Evolutionary conservation across 495 filamentous ascomycete genomes (phyloP).

Genomic region (Lasiosphaeria miniovina): DNA sequence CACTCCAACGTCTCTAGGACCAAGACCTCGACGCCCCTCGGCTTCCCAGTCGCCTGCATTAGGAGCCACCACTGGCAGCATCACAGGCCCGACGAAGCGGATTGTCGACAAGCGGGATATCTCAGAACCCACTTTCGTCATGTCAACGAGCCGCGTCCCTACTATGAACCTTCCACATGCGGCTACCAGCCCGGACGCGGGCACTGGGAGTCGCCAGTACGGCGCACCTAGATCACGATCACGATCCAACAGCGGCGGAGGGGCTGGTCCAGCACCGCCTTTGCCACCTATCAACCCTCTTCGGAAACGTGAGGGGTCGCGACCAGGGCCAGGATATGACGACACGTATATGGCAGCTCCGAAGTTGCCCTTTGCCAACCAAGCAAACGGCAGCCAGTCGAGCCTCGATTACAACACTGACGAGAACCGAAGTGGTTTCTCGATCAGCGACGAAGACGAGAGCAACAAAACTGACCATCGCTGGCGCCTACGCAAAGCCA

Average conservation of each 20-base stretch:
- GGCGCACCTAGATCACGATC: slow-evolving; percentile 35
- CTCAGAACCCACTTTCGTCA: slow-evolving; percentile 80
- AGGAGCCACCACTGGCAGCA: slow-evolving; percentile 13
- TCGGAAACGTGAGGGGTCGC: slow-evolving; percentile 56
- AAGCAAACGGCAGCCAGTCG: slow-evolving; percentile 16
- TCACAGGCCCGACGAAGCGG: slow-evolving; percentile 53
- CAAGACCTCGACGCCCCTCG: slow-evolving; percentile 32
- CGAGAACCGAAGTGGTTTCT: slow-evolving; percentile 50
- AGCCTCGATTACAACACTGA: slow-evolving; percentile 16
- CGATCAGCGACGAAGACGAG: slow-evolving; percentile 51
- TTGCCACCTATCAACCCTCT: slow-evolving; percentile 70
- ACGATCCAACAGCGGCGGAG: slow-evolving; percentile 35
- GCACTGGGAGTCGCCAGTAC: slow-evolving; percentile 15
- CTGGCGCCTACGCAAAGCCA: slow-evolving; percentile 51
- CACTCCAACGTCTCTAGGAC: slow-evolving; percentile 24
- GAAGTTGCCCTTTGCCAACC: slow-evolving; percentile 21
- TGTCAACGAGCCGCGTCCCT: slow-evolving; percentile 69
- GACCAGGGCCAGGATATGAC: slow-evolving; percentile 51
- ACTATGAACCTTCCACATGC: slow-evolving; percentile 57
- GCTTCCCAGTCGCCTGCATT: slow-evolving; percentile 47
- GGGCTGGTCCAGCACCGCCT: slow-evolving; percentile 45
- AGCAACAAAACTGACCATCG: slow-evolving; percentile 31
- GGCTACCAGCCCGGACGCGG: slow-evolving; percentile 5
- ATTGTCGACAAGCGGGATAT: slow-evolving; percentile 72
- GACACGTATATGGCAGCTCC: slow-evolving; percentile 35